Base-by-base conservation (phyloP, 2,329 filamentous ascomycete species). In the Coleophoma cylindrospora region DNA sequence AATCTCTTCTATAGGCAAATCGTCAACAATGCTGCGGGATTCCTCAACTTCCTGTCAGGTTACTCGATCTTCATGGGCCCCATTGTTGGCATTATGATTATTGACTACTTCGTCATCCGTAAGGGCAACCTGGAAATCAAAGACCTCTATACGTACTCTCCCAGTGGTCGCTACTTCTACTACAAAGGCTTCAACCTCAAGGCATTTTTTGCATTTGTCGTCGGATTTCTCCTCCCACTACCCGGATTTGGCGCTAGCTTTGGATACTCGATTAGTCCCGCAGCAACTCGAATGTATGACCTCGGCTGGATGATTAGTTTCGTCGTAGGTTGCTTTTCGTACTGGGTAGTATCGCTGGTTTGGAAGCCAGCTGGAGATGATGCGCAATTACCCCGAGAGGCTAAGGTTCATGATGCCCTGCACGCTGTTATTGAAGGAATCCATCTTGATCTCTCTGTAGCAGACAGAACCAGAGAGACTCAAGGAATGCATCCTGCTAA, bases 31-130 rank as follows among this genome's bases (percentile, higher is more conserved):
- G 38, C 36, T 9, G 34, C 14, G 5, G 34, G 32, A 6, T 46
- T 46, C 14, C 44, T 46, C 36, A 34, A 33, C 33, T 46, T 46
- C 34, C 34, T 46, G 11, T 32, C 32, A 19, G 44, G 32, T 36
- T 46, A 46, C 17, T 34, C 44, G 11, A 17, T 46, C 46, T 68
- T 69, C 57, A 59, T 70, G 51, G 66, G 61, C n/a, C 17, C 15
- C 14, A 65, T 70, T 32, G 62, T 64, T 5, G 68, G 64, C 27
- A 60, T 70, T 34, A 61, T 72, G 37, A 56, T 64, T n/a, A 36
- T 34, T 3, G 44, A 46, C 50, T 72, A 67, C 51, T 71, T 65
- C 58, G 48, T 71, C 34, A 56, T 71, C 48, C 65, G 67, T 21
- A 55, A 58, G 15, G 60, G 66, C 9, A 40, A 40, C 37, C 59